Conservation (phyloP, 345 rosid species). For the Salix udensis region DNA sequence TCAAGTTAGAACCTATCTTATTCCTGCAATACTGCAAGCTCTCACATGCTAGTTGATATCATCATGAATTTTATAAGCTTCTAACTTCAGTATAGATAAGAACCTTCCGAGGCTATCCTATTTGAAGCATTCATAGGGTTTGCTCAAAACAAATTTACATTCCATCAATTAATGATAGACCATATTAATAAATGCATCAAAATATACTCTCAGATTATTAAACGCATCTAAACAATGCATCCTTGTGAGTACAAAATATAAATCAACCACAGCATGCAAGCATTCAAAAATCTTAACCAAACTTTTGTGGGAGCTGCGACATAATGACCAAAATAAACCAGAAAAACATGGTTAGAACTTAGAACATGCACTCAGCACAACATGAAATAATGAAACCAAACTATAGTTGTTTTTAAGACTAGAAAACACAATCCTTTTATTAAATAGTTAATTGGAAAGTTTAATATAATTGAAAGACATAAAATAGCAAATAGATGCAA, state of each 20-base stretch:
- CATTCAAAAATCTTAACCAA: neutral
- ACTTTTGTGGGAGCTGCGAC: neutral
- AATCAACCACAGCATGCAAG: neutral
- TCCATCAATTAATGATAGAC: neutral
- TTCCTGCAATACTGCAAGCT: neutral
- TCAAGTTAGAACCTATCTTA: neutral
- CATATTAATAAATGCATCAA: neutral
- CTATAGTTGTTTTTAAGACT: neutral
- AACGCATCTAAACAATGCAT: neutral
- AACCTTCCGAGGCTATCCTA: neutral
- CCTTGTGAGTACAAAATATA: neutral
- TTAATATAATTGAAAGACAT: neutral
- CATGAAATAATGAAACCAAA: neutral
- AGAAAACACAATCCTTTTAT: neutral
- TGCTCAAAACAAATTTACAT: neutral
- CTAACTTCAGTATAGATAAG: neutral
- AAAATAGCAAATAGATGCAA: neutral
- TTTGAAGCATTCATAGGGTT: neutral
- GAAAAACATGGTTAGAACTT: neutral
- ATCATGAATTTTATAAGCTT: neutral
- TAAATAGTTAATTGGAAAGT: neutral
- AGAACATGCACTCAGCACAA: neutral
- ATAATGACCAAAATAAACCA: neutral
- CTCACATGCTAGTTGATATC: neutral
- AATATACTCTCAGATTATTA: neutral